Percentiles rank a stretch among this genome's conserved stretches.
Evolutionary conservation across 140 eudicot genomes (phyloP).

Genomic region (Ambrosia hybrid): DNA sequence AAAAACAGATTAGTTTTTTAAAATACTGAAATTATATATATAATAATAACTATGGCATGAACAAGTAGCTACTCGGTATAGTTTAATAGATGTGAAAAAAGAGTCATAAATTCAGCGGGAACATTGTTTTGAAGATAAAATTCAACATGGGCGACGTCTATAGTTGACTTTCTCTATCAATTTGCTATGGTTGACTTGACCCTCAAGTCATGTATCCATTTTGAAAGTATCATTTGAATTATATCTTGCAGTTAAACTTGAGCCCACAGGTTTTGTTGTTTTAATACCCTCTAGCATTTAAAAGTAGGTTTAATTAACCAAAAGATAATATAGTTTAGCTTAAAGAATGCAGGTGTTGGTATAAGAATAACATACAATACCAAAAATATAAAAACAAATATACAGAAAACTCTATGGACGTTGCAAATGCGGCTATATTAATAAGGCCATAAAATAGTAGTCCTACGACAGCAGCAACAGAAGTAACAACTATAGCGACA

Average conservation of each 20-base stretch:
- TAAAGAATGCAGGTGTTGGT: too few relatives aligned
- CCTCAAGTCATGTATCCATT: background rate
- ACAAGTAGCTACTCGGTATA: background rate
- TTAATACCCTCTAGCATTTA: background rate
- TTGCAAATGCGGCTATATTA: too few relatives aligned
- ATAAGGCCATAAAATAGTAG: too few relatives aligned
- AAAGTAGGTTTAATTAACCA: too few relatives aligned
- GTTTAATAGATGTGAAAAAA: constrained; percentile 20
- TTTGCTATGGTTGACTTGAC: constrained; percentile 35
- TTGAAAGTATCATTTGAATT: background rate
- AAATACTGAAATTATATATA: background rate
- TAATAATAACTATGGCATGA: background rate
- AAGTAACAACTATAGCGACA: too few relatives aligned
- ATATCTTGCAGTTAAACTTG: background rate
- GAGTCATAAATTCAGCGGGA: constrained; percentile 17
- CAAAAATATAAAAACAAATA: too few relatives aligned
- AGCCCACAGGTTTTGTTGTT: background rate
- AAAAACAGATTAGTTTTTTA: background rate
- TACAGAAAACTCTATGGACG: too few relatives aligned
- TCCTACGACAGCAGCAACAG: too few relatives aligned
- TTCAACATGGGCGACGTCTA: constrained; percentile 29
- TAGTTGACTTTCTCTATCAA: constrained; percentile 20
- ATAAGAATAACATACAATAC: too few relatives aligned
- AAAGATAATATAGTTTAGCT: too few relatives aligned
- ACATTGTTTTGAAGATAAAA: background rate